A percentile compares a stretch with the other conserved stretches of the same genome.
Conservation (phyloP, 106 monocot genomes). For the Dendrobium officinale region DNA sequence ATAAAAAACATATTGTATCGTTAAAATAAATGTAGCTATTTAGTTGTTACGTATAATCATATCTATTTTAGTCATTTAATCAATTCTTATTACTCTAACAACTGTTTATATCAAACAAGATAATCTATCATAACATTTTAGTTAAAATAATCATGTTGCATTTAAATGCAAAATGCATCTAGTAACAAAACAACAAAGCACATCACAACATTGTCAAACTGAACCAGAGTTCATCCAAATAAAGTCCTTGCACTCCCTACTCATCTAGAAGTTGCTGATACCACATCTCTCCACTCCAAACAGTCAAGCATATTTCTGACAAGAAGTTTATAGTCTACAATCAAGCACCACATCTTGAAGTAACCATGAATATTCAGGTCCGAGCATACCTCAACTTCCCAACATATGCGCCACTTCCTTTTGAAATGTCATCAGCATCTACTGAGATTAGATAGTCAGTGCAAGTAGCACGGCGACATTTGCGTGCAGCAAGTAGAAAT, state of each 20-base stretch:
- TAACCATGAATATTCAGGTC: not conserved
- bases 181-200: not conserved
- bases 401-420: slow-evolving; percentile 55
- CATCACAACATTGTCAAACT: not conserved
- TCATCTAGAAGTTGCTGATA: not conserved
- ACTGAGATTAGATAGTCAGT: slow-evolving; percentile 81
- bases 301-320: not conserved
- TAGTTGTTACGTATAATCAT: not conserved
- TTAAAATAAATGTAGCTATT: not conserved
- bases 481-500: slow-evolving; percentile 77
- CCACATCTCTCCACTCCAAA: not conserved
- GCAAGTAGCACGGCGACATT: slow-evolving; percentile 56
- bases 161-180: not conserved
- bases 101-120: not conserved
- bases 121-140: slow-evolving; percentile 2
- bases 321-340: not conserved
- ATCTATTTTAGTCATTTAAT: not conserved
- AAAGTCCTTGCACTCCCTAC: not conserved
- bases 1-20: not conserved
- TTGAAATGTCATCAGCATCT: slow-evolving; percentile 54
- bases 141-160: not conserved
- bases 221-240: not conserved
- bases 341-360: not conserved
- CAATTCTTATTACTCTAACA: not conserved
- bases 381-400: slow-evolving; percentile 71